Conservation (phyloP, 2,329 filamentous ascomycete genomes). For the Ceratocystis cubensis region DNA sequence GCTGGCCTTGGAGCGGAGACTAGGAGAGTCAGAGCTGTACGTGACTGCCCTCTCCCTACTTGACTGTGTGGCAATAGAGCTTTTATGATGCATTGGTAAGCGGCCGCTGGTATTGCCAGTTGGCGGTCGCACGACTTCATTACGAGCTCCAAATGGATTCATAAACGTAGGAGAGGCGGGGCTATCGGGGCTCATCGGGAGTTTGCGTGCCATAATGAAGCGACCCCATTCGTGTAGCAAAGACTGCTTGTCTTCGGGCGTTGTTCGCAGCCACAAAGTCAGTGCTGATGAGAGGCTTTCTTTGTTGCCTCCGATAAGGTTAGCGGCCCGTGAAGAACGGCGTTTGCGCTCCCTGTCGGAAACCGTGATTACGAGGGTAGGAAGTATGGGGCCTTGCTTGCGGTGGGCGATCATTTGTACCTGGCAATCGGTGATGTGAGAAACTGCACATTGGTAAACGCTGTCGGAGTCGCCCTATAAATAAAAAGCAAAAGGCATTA, state of each 20-base stretch:
- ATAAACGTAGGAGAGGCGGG: conserved; percentile 42
- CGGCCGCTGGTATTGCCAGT: conserved; percentile 32
- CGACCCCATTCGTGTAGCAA: conserved; percentile 49
- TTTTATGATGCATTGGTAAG: conserved; percentile 34
- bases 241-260: conserved; percentile 37
- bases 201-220: conserved; percentile 37
- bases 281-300: conserved; percentile 32
- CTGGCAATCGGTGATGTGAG: conserved; percentile 43
- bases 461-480: conserved; percentile 42
- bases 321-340: conserved; percentile 50
- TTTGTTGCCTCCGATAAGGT: conserved; percentile 40
- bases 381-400: conserved; percentile 47
- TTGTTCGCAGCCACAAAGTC: conserved; percentile 44
- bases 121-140: conserved; percentile 33
- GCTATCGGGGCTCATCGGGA: conserved; percentile 38
- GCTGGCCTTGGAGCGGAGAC: conserved; percentile 48
- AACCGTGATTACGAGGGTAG: conserved; percentile 47
- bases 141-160: conserved; percentile 38
- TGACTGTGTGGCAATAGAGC: conserved; percentile 37
- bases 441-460: conserved; percentile 41
- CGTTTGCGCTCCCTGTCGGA: conserved; percentile 51
- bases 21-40: conserved; percentile 46
- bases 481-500: not conserved
- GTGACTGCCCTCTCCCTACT: conserved; percentile 36
- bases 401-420: conserved; percentile 48